Evolutionary conservation across 495 filamentous ascomycete genomes (phyloP), one percentile per base, ranked within the genome.

Genomic region (Penicillium soppii): DNA sequence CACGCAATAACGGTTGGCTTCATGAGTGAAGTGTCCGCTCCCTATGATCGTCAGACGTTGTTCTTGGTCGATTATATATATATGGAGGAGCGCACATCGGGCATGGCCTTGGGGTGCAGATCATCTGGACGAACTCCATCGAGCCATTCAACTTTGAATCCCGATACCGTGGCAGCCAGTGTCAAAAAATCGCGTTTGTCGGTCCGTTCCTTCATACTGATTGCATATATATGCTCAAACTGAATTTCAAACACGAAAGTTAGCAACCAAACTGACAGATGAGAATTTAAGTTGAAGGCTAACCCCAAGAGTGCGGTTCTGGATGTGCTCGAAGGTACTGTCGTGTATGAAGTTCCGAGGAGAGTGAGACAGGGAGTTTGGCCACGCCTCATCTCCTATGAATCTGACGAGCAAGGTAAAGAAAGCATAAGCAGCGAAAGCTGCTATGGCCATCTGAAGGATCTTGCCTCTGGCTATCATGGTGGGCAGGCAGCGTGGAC

Each of bases 161-260:
- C 73, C 9, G 68, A 76, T 2, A 81, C 56, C 1, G 75, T 75
- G 4, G 82, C 76, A 2, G 78, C 72, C 2, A 85, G 62, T 2
- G 68, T 65, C 43, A 87, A 71, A 8, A 74, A 80, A 71, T 89
- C 83, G 19, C 81, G 79, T 23, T 84, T 81, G 53, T 88, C 85
- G 7, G 78, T 76, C 16, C 85, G 73, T 17, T 73, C 70, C 4
- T 80, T 77, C 23, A 88, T 67, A 39, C 81, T 83, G 41, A 88
- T 77, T 38, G 83, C 82, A 54, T 83, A 80, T 22, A 87, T 48
- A 35, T 69, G 61, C 26, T 67, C 42, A 44, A 69, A 69, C 66
- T 69, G 29, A 29, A 15, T 67, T 27, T 20, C 2, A 0, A 25
- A 10, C 15, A 10, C 5, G n/a, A 1, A 7, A 37, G 15, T 46